A percentile compares a stretch with the other conserved stretches of the same genome.
Evolutionary conservation across 2,329 filamentous ascomycete genomes (phyloP).

Genomic region (Fusarium verticillioides): DNA sequence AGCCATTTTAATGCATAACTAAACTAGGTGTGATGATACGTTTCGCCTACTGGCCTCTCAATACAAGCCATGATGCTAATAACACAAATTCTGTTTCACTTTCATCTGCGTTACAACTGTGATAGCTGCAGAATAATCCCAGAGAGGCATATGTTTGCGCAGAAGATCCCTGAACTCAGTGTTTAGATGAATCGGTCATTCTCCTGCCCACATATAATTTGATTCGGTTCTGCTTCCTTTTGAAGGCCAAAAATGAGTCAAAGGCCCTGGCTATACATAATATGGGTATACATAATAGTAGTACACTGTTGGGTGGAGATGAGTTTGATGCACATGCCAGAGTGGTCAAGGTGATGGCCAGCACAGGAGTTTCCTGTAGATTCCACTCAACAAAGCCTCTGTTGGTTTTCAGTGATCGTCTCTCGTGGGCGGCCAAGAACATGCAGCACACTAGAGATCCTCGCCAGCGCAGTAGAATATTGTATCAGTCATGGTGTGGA

Average conservation of each 20-base stretch:
- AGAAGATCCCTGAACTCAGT: neutral
- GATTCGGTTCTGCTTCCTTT: no score
- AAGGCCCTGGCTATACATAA: neutral
- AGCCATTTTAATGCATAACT: neutral
- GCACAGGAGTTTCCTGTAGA: neutral
- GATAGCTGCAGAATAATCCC: neutral
- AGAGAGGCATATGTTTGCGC: neutral
- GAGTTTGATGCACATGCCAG: neutral
- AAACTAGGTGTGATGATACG: neutral
- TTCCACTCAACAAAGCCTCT: neutral
- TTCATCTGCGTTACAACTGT: neutral
- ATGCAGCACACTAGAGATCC: neutral
- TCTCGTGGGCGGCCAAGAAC: neutral
- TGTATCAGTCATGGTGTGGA: neutral
- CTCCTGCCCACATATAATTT: neutral
- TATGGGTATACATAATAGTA: no score
- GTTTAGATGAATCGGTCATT: neutral
- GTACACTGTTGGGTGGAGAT: neutral
- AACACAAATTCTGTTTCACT: conserved; percentile 5
- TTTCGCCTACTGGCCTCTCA: neutral
- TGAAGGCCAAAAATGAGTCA: neutral
- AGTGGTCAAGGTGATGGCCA: neutral
- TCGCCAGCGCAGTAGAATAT: neutral
- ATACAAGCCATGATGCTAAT: neutral
- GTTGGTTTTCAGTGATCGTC: neutral